Conservation (phyloP, 805 yeast species). For the Candida maris region DNA sequence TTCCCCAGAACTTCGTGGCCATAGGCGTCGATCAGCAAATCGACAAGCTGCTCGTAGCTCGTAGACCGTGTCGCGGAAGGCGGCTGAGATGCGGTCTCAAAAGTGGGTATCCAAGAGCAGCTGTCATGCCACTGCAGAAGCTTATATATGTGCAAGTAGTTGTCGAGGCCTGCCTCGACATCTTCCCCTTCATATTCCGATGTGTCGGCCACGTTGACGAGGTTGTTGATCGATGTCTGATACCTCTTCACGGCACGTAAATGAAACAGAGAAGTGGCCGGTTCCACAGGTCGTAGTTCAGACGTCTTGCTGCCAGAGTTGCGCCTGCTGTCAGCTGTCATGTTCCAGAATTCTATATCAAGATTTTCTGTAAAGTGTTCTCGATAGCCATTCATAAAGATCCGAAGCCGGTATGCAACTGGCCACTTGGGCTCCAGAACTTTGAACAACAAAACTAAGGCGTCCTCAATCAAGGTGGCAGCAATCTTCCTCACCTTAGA, state of each 20-base stretch:
- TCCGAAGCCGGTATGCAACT: constrained; percentile 6
- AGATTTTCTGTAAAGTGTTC: too few relatives aligned
- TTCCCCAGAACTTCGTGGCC: too few relatives aligned
- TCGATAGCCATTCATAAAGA: constrained; percentile 1
- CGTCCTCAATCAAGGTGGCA: not conserved
- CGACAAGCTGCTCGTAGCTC: not conserved
- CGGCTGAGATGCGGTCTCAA: not conserved
- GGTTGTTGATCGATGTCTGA: constrained; percentile 12
- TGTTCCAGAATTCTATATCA: constrained; percentile 1
- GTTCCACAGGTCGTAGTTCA: not conserved
- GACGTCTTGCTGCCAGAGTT: not conserved
- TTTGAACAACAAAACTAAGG: constrained; percentile 2
- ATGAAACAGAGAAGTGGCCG: not conserved
- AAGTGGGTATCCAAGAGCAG: constrained; percentile 8
- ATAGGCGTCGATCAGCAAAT: not conserved
- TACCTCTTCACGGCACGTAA: constrained; percentile 1
- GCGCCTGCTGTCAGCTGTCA: not conserved
- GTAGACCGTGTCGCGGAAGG: too few relatives aligned
- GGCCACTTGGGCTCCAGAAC: constrained; percentile 12
- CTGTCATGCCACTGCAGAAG: constrained; percentile 1
- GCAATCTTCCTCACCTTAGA: constrained; percentile 4
- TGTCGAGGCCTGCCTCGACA: constrained; percentile 2
- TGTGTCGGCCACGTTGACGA: constrained; percentile 7
- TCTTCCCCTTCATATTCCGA: not conserved
- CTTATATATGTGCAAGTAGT: constrained; percentile 4